These are phyloP conservation scores for Moelleriella libera DNA, from an alignment of 2,329 filamentous ascomycete species.

Conservation along the genomic window DNA sequence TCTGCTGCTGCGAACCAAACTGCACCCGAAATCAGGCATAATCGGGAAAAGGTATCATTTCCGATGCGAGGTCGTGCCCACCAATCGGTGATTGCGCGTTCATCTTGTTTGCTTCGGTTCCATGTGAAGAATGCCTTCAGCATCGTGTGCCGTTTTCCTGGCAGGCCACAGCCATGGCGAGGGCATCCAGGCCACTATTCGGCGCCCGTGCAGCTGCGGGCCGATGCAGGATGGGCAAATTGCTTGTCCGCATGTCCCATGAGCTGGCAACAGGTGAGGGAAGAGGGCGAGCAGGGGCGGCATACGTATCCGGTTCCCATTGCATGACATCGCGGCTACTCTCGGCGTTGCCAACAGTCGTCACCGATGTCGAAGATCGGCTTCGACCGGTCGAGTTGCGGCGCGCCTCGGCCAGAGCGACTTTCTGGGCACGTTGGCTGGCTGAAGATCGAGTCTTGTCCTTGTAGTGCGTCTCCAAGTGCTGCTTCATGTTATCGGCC, in stretches of 20 bases:
- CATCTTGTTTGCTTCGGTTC: background rate
- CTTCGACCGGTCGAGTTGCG: constrained; percentile 14
- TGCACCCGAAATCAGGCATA: constrained; percentile 1
- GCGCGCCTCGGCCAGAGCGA: too few relatives aligned
- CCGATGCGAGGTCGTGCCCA: background rate
- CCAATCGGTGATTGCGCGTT: background rate
- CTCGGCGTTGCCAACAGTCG: background rate
- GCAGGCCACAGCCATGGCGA: constrained; percentile 39
- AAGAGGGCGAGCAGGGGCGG: constrained; percentile 19
- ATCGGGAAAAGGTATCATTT: background rate
- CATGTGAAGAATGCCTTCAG: background rate
- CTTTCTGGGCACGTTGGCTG: constrained; percentile 17
- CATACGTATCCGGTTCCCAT: constrained; percentile 23
- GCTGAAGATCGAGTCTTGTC: constrained; percentile 35
- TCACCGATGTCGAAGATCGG: constrained; percentile 12
- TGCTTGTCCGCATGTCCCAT: constrained; percentile 34
- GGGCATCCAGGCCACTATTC: constrained; percentile 38
- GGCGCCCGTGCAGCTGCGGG: constrained; percentile 26
- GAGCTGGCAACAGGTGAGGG: constrained; percentile 22
- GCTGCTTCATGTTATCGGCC: constrained; percentile 80
- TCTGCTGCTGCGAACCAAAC: background rate
- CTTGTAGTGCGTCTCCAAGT: constrained; percentile 63
- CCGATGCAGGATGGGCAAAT: constrained; percentile 29
- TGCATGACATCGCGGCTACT: constrained; percentile 11
- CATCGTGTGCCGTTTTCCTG: constrained; percentile 23